Evolutionary conservation across 2,329 filamentous ascomycete genomes (phyloP), one percentile per base, ranked within the genome.

Genomic region (Nigrospora sphaerica): DNA sequence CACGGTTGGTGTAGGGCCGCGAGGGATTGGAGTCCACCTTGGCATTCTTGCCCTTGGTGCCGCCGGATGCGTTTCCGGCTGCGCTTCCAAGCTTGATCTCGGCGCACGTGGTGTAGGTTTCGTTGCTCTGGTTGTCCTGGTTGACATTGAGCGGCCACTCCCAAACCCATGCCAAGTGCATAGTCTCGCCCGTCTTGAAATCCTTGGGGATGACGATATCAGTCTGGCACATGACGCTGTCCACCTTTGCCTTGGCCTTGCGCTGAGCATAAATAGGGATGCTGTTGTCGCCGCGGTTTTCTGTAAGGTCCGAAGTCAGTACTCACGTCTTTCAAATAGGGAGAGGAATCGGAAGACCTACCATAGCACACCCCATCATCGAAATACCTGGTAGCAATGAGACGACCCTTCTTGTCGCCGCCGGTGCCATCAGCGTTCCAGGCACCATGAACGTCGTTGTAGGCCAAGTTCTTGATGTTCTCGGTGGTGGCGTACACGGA

Each of bases 81-180:
- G 55, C 50, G 43, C 58, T 54, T 16, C 57, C 54, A 39, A 65
- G 58, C 42, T 62, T 47, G 54, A 64, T 62, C 50, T 62, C 59
- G 36, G 59, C 57, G 53, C 79, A 83, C 17, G 73, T 74, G 5
- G 74, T 80, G 61, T 82, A 83, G 55, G 72, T 78, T 60, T 83
- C 74, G 52, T 74, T 75, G 51, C 67, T 67, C 11, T 76, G 65
- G 49, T 63, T 67, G 53, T 59, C 65, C 51, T 62, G 64, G 35
- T 58, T 57, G 57, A 69, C 66, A 60, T 81, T 71, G 13, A 80
- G 83, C 3, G 85, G 84, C 88, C 90, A 98, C 65, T 95, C 86
- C 93, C 93, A 97, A 39, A 96, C 85, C 92, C 92, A 97, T 73
- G 95, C 95, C 44, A 95, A 68, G 3, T 89, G 92, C 63, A 91